Conservation (phyloP, 495 filamentous ascomycete species). For the Podospora pseudocomata region DNA sequence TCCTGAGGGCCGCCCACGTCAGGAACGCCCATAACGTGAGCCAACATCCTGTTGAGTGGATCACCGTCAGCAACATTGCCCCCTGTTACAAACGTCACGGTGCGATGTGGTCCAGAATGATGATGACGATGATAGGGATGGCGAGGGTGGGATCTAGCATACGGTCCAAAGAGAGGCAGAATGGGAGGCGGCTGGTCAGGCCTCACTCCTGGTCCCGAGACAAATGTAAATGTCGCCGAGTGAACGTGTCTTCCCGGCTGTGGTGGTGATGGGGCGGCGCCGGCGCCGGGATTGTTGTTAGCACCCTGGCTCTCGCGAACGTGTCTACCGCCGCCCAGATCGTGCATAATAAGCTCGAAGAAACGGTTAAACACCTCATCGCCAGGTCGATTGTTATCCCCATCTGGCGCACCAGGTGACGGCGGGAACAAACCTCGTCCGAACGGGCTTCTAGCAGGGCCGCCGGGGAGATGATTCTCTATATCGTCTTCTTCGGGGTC, state of each 20-base stretch:
- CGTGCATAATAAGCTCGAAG: slow-evolving; percentile 37
- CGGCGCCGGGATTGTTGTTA: not conserved
- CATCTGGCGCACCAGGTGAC: not conserved
- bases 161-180: too few species aligned
- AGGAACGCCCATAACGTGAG: not conserved
- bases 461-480: slow-evolving; percentile 41
- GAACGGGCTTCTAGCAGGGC: not conserved
- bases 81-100: not conserved
- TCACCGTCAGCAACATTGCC: not conserved
- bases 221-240: not conserved
- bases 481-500: slow-evolving; percentile 49
- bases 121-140: not conserved
- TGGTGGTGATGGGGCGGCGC: not conserved
- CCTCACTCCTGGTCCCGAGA: not conserved
- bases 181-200: not conserved
- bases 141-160: not conserved
- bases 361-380: slow-evolving; percentile 44
- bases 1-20: not conserved
- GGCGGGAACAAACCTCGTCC: not conserved
- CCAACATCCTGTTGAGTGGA: not conserved
- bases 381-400: not conserved
- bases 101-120: not conserved
- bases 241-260: not conserved
- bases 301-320: not conserved
- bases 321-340: slow-evolving; percentile 22